Evolutionary conservation across 1,139 yeast species (phyloP).

Genomic region (Sugiyamaella castrensis): DNA sequence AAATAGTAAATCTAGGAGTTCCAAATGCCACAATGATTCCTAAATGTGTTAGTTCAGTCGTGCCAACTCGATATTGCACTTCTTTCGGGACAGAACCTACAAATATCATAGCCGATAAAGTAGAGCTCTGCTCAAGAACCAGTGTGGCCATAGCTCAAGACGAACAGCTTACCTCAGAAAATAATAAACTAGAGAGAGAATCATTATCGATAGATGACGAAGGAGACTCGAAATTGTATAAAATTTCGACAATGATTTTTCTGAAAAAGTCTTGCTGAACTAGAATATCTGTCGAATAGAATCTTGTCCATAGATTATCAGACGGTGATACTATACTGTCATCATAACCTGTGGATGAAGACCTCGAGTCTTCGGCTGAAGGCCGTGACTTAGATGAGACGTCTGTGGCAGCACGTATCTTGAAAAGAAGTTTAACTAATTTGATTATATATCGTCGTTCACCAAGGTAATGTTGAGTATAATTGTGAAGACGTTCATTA

Average conservation of each 20-base stretch:
- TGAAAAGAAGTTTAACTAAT: slow-evolving; percentile 10
- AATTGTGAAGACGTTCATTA: slow-evolving; percentile 21
- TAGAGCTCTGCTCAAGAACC: neutral
- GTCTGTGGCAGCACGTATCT: neutral
- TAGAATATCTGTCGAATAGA: slow-evolving; percentile 27
- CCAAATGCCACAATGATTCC: slow-evolving; percentile 16
- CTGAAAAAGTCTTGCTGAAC: slow-evolving; percentile 26
- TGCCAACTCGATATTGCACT: neutral
- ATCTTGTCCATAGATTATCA: slow-evolving; percentile 1
- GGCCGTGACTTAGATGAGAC: neutral
- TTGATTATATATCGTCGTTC: slow-evolving; percentile 28
- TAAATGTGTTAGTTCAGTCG: neutral
- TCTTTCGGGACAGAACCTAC: no score
- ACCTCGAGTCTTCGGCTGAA: neutral
- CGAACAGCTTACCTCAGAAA: slow-evolving; percentile 2
- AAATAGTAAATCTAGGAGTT: slow-evolving; percentile 32
- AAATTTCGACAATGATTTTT: slow-evolving; percentile 20
- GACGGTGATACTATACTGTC: slow-evolving; percentile 2
- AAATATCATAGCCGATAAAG: neutral
- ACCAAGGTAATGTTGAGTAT: slow-evolving; percentile 24
- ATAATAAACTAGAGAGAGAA: neutral
- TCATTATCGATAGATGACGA: slow-evolving; percentile 17
- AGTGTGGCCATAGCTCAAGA: no score
- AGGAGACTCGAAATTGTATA: slow-evolving; percentile 16
- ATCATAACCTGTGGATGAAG: slow-evolving; percentile 9